Percentiles rank a stretch among this genome's conserved stretches.
These are phyloP conservation scores for Areca catechu DNA, from an alignment of 176 grass and related monocot genomes.

Conservation along the genomic window DNA sequence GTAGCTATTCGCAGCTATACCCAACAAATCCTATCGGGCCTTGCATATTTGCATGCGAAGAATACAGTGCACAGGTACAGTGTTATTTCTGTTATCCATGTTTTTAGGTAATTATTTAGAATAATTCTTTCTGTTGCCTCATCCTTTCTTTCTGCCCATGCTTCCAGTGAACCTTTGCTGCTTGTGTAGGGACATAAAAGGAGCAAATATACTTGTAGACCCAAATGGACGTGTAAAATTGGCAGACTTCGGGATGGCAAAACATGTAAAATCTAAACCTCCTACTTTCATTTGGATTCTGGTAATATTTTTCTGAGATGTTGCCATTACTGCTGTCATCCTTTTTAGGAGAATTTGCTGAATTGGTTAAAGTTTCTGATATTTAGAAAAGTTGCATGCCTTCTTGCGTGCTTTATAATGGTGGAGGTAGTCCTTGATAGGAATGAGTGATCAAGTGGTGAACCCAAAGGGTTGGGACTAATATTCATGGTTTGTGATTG, in stretches of 20 bases:
- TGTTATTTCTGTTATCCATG: constrained; percentile 3
- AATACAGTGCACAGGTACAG: constrained; percentile 91
- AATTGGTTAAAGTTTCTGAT: too few relatives aligned
- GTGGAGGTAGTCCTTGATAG: too few relatives aligned
- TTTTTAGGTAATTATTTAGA: neutral
- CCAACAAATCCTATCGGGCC: constrained; percentile 91
- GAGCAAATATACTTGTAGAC: constrained; percentile 98
- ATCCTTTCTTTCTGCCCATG: constrained; percentile 15
- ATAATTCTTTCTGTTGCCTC: constrained; percentile 9
- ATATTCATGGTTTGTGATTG: too few relatives aligned
- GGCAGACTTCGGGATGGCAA: constrained; percentile 98
- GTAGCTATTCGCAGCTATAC: constrained; percentile 92
- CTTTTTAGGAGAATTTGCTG: too few relatives aligned
- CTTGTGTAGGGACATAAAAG: constrained; percentile 91
- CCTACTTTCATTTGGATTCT: too few relatives aligned
- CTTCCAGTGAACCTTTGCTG: constrained; percentile 21
- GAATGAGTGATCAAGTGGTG: too few relatives aligned
- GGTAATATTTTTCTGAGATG: too few relatives aligned
- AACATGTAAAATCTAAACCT: constrained; percentile 53
- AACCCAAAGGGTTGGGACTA: too few relatives aligned
- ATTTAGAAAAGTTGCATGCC: too few relatives aligned
- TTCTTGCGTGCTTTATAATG: too few relatives aligned
- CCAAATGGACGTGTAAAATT: constrained; percentile 94
- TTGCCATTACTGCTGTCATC: too few relatives aligned
- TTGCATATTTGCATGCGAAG: constrained; percentile 92